Evolutionary conservation across 495 filamentous ascomycete genomes (phyloP), one percentile per base, ranked within the genome.

Genomic region (Oidiodendron maius): DNA sequence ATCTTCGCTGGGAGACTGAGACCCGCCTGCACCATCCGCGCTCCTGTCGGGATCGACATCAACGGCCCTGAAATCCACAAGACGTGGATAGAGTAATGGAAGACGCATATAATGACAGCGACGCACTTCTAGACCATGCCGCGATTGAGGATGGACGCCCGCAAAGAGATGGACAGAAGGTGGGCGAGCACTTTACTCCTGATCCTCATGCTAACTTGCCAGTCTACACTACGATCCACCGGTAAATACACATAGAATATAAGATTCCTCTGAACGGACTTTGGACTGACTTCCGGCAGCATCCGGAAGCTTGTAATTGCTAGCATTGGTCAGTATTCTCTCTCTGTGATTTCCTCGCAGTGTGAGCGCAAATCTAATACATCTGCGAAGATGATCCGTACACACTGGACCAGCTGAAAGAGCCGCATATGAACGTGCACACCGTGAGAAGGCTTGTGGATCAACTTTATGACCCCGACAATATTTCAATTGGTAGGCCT

Each of bases 401-500:
- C 58, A 81, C 72, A 26, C 63, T 82, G 17, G 81, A 87, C 37
- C 83, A 87, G 59, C 64, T 87, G 10, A 71, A 74, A 48, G 80
- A 81, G 55, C 75, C 84, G 26, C 71, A 82, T 44, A 83, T 88
- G 64, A 87, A 86, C 57, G 2, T 87, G 84, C 57, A 78, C 82
- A 50, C 68, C 72, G 39, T 67, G 83, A 40, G 84, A 88, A 61
- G 77, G 84, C 26, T 86, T 82, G 2, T n/a, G n/a, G n/a, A n/a
- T n/a, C n/a, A n/a, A n/a, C n/a, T n/a, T n/a, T n/a, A n/a, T n/a
- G n/a, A n/a, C n/a, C n/a, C n/a, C n/a, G n/a, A n/a, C n/a, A 41
- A 41, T 6, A 41, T 41, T 41, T 13, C 15, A 34, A 45, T 23
- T 21, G 39, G 17, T 16, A 41, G 13, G n/a, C n/a, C n/a, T n/a